Evolutionary conservation across 1,139 yeast genomes (phyloP), one percentile per base, ranked within the genome.

Genomic region (Sugiyamaella sp.): DNA sequence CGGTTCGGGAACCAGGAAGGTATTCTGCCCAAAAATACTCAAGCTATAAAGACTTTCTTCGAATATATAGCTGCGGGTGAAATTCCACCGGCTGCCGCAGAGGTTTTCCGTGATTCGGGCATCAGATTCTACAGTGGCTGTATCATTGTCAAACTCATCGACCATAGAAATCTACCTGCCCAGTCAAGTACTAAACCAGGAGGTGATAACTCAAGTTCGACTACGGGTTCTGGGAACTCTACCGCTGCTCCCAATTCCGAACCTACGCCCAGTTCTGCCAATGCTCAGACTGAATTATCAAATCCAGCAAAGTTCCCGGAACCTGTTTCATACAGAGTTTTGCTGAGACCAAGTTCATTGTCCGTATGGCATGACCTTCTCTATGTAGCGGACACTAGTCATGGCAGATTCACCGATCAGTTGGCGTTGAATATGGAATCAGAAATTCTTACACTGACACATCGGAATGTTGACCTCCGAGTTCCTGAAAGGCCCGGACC

Each of bases 1-100:
- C 79, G 95, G 57, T 89, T 86, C 72, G 87, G 87, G 56, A 84
- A 83, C 62, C 81, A 77, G 58, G 95, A 95, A 49, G 85, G 88
- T 46, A 82, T 88, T 14, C 82, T 93, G 49, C 95, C 96, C 20
- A 86, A 87, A 65, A 80, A 80, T 63, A 86, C 89, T 55, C 87
- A 90, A n/a, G 80, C 88, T 71, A 81, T 89, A 53, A 86, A 85
- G 60, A 63, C 63, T 50, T 93, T 93, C 64, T 74, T 93, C 58
- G 84, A 85, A 59, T 88, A 84, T 66, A 87, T 91, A 8, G 84
- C 91, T 16, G 74, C 81, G 56, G 96, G 91, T 53, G 85, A 85
- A 63, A 89, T 93, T 14, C 97, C 97, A 0, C 86, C 89, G 42
- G 91, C 95, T 17, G 84, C 93, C 68, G 83, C 91, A 63, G 98